These are phyloP conservation scores for Penicillium herquei DNA, from an alignment of 495 filamentous ascomycete genomes.

Conservation along the genomic window DNA sequence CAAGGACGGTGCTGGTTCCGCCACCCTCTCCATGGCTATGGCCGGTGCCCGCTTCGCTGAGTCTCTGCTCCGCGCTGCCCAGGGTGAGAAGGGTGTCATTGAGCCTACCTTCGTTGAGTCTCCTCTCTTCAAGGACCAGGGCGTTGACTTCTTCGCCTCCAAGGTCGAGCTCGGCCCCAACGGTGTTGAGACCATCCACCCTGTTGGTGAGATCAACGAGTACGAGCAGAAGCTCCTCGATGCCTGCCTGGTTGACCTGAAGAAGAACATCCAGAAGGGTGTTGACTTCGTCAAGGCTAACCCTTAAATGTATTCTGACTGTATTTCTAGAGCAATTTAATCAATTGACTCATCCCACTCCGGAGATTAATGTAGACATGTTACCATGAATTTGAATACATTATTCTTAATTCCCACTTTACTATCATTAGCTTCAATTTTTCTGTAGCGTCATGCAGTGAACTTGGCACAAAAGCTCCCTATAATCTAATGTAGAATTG, in stretches of 20 bases:
- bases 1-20: constrained; percentile 97
- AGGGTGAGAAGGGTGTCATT: constrained; percentile 91
- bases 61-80: constrained; percentile 84
- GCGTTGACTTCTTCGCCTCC: constrained; percentile 92
- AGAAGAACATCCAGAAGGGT: constrained; percentile 83
- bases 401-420: too few relatives aligned
- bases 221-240: constrained; percentile 89
- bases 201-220: constrained; percentile 75
- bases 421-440: too few relatives aligned
- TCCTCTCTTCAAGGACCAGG: constrained; percentile 96
- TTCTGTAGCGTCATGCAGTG: too few relatives aligned
- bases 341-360: constrained; percentile 20
- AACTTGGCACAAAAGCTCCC: too few relatives aligned
- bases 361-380: background rate
- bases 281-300: constrained; percentile 68
- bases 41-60: constrained; percentile 97
- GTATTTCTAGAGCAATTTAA: constrained; percentile 24
- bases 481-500: too few relatives aligned
- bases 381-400: background rate
- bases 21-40: constrained; percentile 98
- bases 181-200: constrained; percentile 89
- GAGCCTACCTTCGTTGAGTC: constrained; percentile 97
- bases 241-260: constrained; percentile 78
- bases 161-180: constrained; percentile 92
- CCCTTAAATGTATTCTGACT: constrained; percentile 49